Base-by-base conservation (phyloP, 2,329 filamentous ascomycete genomes). In the Drechslerella dactyloides region DNA sequence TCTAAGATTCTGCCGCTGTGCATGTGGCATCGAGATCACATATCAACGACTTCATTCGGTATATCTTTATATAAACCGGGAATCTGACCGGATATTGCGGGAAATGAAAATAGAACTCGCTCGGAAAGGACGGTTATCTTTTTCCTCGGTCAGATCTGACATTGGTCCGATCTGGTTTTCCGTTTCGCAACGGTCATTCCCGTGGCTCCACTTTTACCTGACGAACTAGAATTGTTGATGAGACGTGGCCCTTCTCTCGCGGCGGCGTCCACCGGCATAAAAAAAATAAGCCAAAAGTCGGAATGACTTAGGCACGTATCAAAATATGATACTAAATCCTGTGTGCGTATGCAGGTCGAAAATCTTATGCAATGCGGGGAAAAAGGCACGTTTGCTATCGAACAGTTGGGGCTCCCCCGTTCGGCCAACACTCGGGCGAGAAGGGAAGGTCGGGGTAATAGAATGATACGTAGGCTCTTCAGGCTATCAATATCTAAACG, bases 401-500 rank as follows among this genome's bases (percentile, higher is more conserved):
- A 54, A 54, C 13, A 35, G 53, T 52, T 63, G 57, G 40, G 60
- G 50, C 23, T 44, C 37, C 48, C n/a, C n/a, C n/a, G 1, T 48
- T 52, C 19, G 3, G 19, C 48, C 15, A 23, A 33, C 19, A 1
- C 10, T 58, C 50, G n/a, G 23, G 30, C 33, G 44, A 48, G 21
- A 40, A 51, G 17, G 52, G 63, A 63, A 59, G 66, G 66, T 70
- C 58, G 62, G 66, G 66, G 51, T 61, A 62, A 51, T 61, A 61
- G 56, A 62, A 33, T 48, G 8, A 23, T 48, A 19, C 17, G 44
- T 23, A 21, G 19, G 44, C n/a, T 23, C 17, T 21, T 19, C 44
- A 48, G 19, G 19, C 19, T 21, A 10, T 19, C 44, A 5, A 48
- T 21, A 48, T 19, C 8, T 19, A 21, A 6, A 19, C 8, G 5